phyloP scores from a whole-genome alignment of 2,329 filamentous ascomycete genomes.

The Phaeosphaeria sp. region DNA sequence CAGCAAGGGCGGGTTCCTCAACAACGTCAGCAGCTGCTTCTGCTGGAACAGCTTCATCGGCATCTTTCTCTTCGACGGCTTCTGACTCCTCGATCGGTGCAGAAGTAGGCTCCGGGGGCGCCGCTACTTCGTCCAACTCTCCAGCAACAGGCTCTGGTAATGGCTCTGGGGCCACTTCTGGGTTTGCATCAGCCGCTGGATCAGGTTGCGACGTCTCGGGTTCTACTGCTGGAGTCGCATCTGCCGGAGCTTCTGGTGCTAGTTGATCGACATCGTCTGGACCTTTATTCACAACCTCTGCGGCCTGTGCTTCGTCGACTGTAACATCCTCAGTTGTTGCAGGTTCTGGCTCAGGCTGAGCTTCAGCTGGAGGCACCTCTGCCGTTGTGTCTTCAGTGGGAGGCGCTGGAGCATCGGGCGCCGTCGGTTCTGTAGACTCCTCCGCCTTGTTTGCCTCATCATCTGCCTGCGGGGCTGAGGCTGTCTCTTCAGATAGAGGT shows the following conservation, averaged over 20 bases:
- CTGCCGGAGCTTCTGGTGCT: constrained; percentile 1
- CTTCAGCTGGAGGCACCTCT: background rate
- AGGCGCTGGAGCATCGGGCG: background rate
- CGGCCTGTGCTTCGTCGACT: background rate
- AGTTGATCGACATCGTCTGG: constrained; percentile 5
- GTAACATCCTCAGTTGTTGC: background rate
- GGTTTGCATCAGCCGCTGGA: background rate
- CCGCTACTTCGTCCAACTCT: background rate
- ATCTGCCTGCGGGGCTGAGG: background rate
- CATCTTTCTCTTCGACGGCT: background rate
- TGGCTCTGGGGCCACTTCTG: background rate
- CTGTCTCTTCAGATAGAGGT: background rate
- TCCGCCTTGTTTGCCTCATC: background rate
- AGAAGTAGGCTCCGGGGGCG: background rate
- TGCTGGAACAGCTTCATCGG: background rate
- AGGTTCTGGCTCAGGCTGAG: constrained; percentile 3
- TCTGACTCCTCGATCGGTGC: background rate
- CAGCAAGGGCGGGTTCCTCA: background rate
- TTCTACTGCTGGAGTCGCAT: background rate
- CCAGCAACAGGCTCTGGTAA: background rate
- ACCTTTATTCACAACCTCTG: background rate
- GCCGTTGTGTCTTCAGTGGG: background rate
- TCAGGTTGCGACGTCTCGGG: background rate
- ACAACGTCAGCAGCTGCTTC: background rate
- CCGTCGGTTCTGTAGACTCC: background rate